Evolutionary conservation across 179 eudicot genomes (phyloP).

Genomic region (Gypsophila paniculata): DNA sequence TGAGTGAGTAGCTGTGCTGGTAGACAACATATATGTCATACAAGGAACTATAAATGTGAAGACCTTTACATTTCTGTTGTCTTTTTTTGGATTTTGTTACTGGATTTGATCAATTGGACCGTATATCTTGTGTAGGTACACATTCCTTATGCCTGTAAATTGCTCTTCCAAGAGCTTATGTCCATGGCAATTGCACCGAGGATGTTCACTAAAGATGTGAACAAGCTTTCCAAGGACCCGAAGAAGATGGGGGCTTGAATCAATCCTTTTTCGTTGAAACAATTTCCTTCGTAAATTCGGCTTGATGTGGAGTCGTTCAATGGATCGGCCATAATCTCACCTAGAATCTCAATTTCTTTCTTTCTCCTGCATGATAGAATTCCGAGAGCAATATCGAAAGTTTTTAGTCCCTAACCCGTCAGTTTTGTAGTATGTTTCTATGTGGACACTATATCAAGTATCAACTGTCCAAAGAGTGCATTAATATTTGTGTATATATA

Average conservation of each 20-base stretch:
- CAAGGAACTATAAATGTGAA: too few relatives aligned
- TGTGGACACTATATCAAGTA: neutral
- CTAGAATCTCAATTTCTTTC: neutral
- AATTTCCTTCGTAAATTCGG: neutral
- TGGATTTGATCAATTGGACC: neutral
- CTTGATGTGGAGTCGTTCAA: neutral
- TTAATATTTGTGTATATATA: neutral
- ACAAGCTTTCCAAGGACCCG: slow-evolving; percentile 47
- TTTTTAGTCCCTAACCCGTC: neutral
- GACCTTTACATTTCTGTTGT: too few relatives aligned
- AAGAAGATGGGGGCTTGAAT: slow-evolving; percentile 57
- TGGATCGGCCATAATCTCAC: neutral
- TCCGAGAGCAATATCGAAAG: neutral
- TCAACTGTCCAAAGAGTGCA: too few relatives aligned
- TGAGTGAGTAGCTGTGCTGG: too few relatives aligned
- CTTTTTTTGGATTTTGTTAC: neutral
- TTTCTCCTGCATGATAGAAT: neutral
- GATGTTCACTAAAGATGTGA: slow-evolving; percentile 77
- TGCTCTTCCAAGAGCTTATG: slow-evolving; percentile 97
- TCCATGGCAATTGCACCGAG: slow-evolving; percentile 98
- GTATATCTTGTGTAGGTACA: slow-evolving; percentile 51
- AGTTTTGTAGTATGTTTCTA: slow-evolving; percentile 1
- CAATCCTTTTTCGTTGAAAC: neutral
- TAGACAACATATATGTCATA: too few relatives aligned
- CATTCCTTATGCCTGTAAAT: slow-evolving; percentile 92